Evolutionary conservation across 2,329 filamentous ascomycete species (phyloP).

Genomic region (Balansia obtecta): DNA sequence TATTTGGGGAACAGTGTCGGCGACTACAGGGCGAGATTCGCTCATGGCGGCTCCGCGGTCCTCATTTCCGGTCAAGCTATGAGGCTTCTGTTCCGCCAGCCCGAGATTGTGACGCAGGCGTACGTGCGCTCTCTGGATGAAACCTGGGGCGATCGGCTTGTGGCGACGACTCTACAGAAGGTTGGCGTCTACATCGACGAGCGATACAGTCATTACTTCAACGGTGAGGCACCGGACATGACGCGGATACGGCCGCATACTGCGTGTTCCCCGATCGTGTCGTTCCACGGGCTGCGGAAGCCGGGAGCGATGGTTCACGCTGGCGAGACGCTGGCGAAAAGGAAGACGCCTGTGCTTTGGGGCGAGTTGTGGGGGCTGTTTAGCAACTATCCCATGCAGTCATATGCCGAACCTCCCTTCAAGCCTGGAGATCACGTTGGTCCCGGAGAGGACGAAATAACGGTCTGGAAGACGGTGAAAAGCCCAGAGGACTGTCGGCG

Average conservation of each 20-base stretch:
- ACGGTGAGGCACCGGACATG: conserved; percentile 37
- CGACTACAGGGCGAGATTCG: conserved; percentile 42
- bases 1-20: conserved; percentile 47
- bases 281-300: conserved; percentile 38
- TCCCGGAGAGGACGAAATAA: conserved; percentile 30
- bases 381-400: conserved; percentile 25
- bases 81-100: conserved; percentile 30
- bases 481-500: conserved; percentile 30
- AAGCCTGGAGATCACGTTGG: conserved; percentile 37
- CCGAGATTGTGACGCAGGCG: conserved; percentile 28
- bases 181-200: conserved; percentile 44
- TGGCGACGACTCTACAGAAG: conserved; percentile 40
- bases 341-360: conserved; percentile 33
- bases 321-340: conserved; percentile 26
- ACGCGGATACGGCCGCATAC: conserved; percentile 37
- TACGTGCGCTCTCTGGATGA: conserved; percentile 37
- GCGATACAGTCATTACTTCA: conserved; percentile 40
- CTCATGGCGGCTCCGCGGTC: conserved; percentile 43
- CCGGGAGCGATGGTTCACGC: conserved; percentile 32
- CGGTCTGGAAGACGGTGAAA: conserved; percentile 22
- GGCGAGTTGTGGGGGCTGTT: conserved; percentile 38
- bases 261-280: conserved; percentile 41
- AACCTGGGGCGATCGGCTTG: conserved; percentile 40
- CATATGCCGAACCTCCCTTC: conserved; percentile 20
- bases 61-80: conserved; percentile 39